These are phyloP conservation scores for Brasilioporus rufonigricans DNA, from an alignment of 768 basidiomycete species.

Conservation along the genomic window DNA sequence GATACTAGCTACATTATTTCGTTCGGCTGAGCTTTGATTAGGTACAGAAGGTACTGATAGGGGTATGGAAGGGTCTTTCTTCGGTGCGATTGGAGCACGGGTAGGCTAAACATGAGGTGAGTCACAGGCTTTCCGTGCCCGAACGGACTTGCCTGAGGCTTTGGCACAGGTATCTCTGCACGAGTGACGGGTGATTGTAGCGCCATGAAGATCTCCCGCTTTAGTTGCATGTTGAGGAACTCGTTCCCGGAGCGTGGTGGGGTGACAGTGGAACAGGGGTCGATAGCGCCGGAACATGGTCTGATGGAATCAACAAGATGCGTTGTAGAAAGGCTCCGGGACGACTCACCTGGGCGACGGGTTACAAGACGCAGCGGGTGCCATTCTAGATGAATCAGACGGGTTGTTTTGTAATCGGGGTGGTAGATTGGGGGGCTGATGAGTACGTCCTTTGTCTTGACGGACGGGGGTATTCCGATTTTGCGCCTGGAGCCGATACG, in stretches of 20 bases:
- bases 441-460: neutral
- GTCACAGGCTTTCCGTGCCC: neutral
- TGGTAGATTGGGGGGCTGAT: neutral
- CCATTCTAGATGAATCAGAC: neutral
- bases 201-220: neutral
- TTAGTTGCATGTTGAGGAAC: constrained; percentile 1
- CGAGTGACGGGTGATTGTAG: neutral
- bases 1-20: constrained; percentile 2
- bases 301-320: neutral
- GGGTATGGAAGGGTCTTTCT: no score
- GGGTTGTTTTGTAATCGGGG: constrained; percentile 8
- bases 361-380: neutral
- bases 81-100: neutral
- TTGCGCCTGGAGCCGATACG: neutral
- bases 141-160: constrained; percentile 2
- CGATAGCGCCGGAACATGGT: neutral
- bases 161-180: neutral
- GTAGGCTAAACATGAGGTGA: constrained; percentile 4
- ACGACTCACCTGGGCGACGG: constrained; percentile 7
- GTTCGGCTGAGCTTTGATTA: neutral
- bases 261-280: neutral
- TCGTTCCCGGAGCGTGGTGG: neutral
- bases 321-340: neutral
- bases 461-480: neutral
- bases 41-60: neutral